These are phyloP conservation scores for Barnettozyma hawaiiensis DNA, from an alignment of 1,139 yeast genomes.

Conservation along the genomic window DNA sequence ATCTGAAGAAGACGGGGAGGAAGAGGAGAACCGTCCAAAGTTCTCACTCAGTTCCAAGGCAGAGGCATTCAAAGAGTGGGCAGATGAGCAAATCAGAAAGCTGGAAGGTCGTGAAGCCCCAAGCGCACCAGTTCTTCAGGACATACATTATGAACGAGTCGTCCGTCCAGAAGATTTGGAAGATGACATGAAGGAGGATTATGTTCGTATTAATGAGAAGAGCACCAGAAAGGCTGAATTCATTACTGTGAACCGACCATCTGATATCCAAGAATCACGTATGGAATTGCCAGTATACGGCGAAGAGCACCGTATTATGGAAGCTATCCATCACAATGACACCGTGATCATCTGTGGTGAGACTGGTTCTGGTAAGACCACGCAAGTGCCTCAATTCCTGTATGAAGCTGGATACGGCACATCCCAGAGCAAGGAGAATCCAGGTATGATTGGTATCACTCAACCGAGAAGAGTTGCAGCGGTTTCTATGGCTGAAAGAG, in stretches of 20 bases:
- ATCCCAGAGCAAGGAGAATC: constrained; percentile 50
- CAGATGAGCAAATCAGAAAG: constrained; percentile 40
- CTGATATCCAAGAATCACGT: constrained; percentile 60
- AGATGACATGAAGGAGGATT: constrained; percentile 55
- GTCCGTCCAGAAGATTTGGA: constrained; percentile 59
- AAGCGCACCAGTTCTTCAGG: constrained; percentile 44
- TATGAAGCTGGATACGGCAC: constrained; percentile 87
- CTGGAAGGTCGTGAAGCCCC: constrained; percentile 53
- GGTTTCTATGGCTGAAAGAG: constrained; percentile 93
- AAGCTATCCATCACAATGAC: constrained; percentile 89
- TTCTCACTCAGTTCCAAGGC: constrained; percentile 32
- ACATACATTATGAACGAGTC: constrained; percentile 41
- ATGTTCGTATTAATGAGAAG: constrained; percentile 48
- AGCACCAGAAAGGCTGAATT: constrained; percentile 59
- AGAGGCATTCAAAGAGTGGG: constrained; percentile 50
- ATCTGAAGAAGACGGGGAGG: constrained; percentile 20
- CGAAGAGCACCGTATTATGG: constrained; percentile 93
- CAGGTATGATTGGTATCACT: constrained; percentile 93
- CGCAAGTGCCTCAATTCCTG: constrained; percentile 72
- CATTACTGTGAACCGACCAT: constrained; percentile 61
- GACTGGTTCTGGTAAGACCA: constrained; percentile 80
- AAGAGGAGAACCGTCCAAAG: constrained; percentile 21
- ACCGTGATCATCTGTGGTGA: constrained; percentile 91
- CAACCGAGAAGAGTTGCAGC: constrained; percentile 99
- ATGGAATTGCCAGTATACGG: constrained; percentile 79